Percentiles rank a stretch among this genome's conserved stretches.
These are phyloP conservation scores for Lunularia cruciata DNA, from an alignment of 225 moss, liverwort and hornwort species.

Conservation along the genomic window DNA sequence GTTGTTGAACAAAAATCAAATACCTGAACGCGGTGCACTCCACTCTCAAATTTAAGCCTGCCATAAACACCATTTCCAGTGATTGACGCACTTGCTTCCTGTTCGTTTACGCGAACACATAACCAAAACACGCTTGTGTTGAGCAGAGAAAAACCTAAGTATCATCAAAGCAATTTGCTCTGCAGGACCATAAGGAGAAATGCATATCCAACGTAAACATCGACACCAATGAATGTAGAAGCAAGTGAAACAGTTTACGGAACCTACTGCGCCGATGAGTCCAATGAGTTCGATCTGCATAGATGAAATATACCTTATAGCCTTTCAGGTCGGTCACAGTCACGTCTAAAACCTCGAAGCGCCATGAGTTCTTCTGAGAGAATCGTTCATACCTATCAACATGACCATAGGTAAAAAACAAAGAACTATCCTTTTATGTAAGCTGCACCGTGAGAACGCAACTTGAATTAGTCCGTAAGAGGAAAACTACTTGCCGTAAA, in stretches of 20 bases:
- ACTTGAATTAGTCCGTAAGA: background rate
- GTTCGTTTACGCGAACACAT: constrained; percentile 9
- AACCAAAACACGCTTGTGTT: background rate
- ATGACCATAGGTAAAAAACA: background rate
- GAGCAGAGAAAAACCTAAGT: too few relatives aligned
- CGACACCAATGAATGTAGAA: too few relatives aligned
- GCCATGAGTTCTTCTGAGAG: constrained; percentile 73
- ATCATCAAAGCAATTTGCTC: too few relatives aligned
- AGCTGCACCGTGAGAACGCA: too few relatives aligned
- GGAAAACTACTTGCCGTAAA: background rate
- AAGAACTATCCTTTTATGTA: constrained; percentile 6
- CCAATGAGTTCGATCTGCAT: too few relatives aligned
- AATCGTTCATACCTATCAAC: constrained; percentile 81
- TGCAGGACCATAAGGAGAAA: too few relatives aligned
- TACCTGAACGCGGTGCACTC: constrained; percentile 98
- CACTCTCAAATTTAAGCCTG: constrained; percentile 95
- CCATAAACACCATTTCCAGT: constrained; percentile 86
- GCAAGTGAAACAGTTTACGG: too few relatives aligned
- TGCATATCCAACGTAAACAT: too few relatives aligned
- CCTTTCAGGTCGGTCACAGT: constrained; percentile 84
- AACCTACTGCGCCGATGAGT: too few relatives aligned
- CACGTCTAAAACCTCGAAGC: constrained; percentile 82
- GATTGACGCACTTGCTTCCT: constrained; percentile 99
- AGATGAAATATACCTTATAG: constrained; percentile 60
- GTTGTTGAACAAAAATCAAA: background rate